phyloP scores from a whole-genome alignment of 2,329 filamentous ascomycete genomes.

The Aspergillus sclerotialis region DNA sequence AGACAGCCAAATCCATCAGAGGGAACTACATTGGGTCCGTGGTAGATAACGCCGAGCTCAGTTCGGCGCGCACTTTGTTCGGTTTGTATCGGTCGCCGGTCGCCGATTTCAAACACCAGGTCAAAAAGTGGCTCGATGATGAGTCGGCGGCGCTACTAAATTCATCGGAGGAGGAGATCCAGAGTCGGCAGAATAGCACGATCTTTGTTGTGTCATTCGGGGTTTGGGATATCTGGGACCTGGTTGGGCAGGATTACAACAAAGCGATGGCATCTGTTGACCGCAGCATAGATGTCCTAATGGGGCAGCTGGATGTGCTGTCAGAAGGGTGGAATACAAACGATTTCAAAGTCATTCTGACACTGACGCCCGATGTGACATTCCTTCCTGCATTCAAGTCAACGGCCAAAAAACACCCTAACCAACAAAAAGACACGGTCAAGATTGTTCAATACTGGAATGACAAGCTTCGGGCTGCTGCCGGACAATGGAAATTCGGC shows the following conservation, averaged over 20 bases:
- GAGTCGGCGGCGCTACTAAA: conserved; percentile 19
- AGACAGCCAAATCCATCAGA: conserved; percentile 20
- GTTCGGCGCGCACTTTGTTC: conserved; percentile 14
- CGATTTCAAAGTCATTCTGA: conserved; percentile 31
- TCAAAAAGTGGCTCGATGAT: conserved; percentile 27
- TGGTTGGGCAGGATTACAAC: conserved; percentile 20
- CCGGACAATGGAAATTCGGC: conserved; percentile 25
- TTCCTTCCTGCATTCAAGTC: conserved; percentile 31
- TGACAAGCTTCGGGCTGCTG: conserved; percentile 18
- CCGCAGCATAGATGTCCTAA: conserved; percentile 26
- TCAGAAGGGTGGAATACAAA: conserved; percentile 20
- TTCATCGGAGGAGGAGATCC: conserved; percentile 16
- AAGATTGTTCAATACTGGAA: conserved; percentile 30
- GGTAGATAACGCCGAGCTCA: conserved; percentile 24
- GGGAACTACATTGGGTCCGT: conserved; percentile 23
- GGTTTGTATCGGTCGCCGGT: conserved; percentile 19
- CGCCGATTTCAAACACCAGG: conserved; percentile 31
- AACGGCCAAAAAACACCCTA: conserved; percentile 13
- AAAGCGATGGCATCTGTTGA: conserved; percentile 18
- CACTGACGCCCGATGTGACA: conserved; percentile 31
- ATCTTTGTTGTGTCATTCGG: conserved; percentile 33
- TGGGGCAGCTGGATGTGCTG: conserved; percentile 24
- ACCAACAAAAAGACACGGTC: conserved; percentile 27
- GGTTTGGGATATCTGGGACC: conserved; percentile 34
- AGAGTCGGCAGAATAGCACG: conserved; percentile 21